Base-by-base conservation (phyloP, 495 filamentous ascomycete genomes). In the Chaetomidium leptoderma region DNA sequence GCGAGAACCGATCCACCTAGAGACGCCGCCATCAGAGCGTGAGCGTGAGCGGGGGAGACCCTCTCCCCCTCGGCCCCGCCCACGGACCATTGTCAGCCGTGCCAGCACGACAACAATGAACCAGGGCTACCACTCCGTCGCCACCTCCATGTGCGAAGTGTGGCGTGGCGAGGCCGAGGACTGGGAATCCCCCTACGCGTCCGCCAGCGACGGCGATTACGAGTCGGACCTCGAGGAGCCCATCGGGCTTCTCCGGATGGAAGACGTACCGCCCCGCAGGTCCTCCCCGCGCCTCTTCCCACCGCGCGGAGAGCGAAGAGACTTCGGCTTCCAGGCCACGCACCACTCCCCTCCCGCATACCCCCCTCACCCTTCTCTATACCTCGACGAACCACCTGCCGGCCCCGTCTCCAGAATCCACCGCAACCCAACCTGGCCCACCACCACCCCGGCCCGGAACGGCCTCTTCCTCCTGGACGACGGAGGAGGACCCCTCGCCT, bases 141-240 rank as follows among this genome's bases (percentile, higher is more conserved):
- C 57, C 24, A 63, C 63, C 5, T 58, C 64, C 9, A 46, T 66
- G 6, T 68, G 65, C 27, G 67, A 70, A 17, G 63, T 70, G 17
- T 70, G 67, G 67, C 59, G 55, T 23, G 67, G 63, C 26, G 56
- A 46, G 24, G 55, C 65, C n/a, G 63, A 61, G 33, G 67, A 70
- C 45, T 70, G 65, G 65, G 67, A 70, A 40, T 68, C 63, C 4
- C 67, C 67, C 11, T 70, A 66, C 47, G 35, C 60, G 14, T 69
- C 66, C 2, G 44, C 33, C 44, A 33, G 23, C 44, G 54, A 62
- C 1, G 55, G 39, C 10, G 58, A 59, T 9, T 30, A 50, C 21
- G 55, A 58, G 14, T 51, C 58, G 16, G 56, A 59, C 33, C 13
- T 46, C 37, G 61, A 63, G 6, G 57, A 53, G 33, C 56, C 63